Percentiles rank a stretch among this genome's conserved stretches.
phyloP scores from a whole-genome alignment of 2,329 filamentous ascomycete species.

The Fusarium circinatum region DNA sequence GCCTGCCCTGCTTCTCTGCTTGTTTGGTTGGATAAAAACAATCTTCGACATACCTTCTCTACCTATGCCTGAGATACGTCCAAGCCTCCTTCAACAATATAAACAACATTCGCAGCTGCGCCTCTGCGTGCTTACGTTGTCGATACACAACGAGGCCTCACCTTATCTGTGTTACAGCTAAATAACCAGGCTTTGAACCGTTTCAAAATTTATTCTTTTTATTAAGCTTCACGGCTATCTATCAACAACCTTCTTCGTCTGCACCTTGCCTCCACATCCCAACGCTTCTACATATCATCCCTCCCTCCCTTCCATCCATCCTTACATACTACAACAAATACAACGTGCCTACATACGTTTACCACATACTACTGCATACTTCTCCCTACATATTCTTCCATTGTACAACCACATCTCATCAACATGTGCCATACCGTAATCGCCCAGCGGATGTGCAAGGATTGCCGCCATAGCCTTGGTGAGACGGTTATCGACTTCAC shows the following conservation, averaged over 20 bases:
- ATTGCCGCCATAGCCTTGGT: constrained; percentile 42
- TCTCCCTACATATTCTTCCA: not conserved
- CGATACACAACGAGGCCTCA: constrained; percentile 35
- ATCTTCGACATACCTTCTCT: constrained; percentile 1
- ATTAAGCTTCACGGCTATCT: constrained; percentile 23
- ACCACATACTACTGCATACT: constrained; percentile 4
- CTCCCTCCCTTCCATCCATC: not conserved
- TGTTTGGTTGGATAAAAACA: constrained; percentile 32
- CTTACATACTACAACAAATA: not conserved
- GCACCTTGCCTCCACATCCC: not conserved
- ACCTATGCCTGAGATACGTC: constrained; percentile 33
- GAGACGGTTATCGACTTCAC: constrained; percentile 47
- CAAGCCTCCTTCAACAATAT: constrained; percentile 30
- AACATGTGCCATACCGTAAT: constrained; percentile 47
- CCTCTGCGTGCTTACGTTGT: constrained; percentile 38
- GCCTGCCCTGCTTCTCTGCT: constrained; percentile 4
- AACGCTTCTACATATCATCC: constrained; percentile 1
- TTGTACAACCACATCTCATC: constrained; percentile 23
- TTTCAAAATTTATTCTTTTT: constrained; percentile 10
- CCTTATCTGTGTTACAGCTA: constrained; percentile 30
- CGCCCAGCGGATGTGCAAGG: constrained; percentile 45
- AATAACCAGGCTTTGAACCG: constrained; percentile 29
- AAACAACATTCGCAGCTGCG: constrained; percentile 26
- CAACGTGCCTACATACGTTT: not conserved
- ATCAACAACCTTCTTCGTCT: not conserved